A percentile compares a stretch with the other conserved stretches of the same genome.
Conservation (phyloP, 495 filamentous ascomycete species). For the Aspergillus baeticus region DNA sequence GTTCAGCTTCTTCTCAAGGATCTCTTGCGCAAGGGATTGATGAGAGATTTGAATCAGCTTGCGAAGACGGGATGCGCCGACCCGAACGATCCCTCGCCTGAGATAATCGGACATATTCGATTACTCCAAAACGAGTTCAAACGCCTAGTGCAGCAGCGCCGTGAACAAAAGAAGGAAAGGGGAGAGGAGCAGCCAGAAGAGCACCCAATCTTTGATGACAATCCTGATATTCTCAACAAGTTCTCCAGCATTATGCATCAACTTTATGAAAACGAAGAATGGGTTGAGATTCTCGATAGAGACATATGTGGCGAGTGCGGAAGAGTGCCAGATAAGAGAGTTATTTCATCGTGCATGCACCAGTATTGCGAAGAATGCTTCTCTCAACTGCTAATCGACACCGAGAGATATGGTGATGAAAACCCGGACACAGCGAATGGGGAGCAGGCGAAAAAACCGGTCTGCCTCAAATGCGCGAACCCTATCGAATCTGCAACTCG, state of each 20-base stretch:
- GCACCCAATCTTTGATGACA: background rate
- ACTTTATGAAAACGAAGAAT: conserved; percentile 25
- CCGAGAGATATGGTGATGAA: conserved; percentile 2
- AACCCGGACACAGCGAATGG: conserved; percentile 14
- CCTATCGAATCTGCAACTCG: conserved; percentile 17
- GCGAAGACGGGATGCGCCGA: conserved; percentile 8
- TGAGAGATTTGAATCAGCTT: conserved; percentile 27
- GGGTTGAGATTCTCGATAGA: conserved; percentile 28
- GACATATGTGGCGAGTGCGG: conserved; percentile 36
- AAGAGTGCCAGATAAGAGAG: conserved; percentile 22
- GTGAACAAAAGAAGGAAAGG: background rate
- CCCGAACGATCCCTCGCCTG: conserved; percentile 5
- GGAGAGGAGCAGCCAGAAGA: background rate
- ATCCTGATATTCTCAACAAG: background rate
- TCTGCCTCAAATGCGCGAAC: conserved; percentile 21
- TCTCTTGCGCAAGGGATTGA: conserved; percentile 34
- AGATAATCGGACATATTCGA: conserved; percentile 13
- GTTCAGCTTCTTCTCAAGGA: conserved; percentile 45
- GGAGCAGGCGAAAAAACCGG: too few relatives aligned
- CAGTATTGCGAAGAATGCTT: conserved; percentile 50
- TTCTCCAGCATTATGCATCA: conserved; percentile 30
- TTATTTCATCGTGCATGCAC: conserved; percentile 48
- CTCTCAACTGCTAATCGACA: conserved; percentile 18
- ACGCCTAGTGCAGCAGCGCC: background rate
- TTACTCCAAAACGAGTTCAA: background rate